Base-by-base conservation (phyloP, 2,329 filamentous ascomycete genomes). In the Aspergillus ochraceoroseus region DNA sequence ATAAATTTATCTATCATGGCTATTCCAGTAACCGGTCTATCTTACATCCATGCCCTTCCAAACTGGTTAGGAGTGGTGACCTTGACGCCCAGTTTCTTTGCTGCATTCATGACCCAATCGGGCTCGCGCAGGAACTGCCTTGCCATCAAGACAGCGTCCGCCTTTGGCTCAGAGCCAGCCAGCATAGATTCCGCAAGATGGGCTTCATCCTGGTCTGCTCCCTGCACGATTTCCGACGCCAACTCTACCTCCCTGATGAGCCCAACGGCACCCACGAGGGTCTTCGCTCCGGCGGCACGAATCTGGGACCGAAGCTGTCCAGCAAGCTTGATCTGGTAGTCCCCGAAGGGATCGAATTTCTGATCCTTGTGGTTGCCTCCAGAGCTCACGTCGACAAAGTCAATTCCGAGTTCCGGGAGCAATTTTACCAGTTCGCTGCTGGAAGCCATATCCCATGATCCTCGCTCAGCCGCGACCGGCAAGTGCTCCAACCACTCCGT, bases 401-500 rank as follows among this genome's bases (percentile, higher is more conserved):
- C 70, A 0, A 72, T 57, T 0, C 67, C 69, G 0, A 68, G 43
- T 5, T 52, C 56, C 0, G 69, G 64, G 1, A 72, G 57, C 3
- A 66, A 28, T 29, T 67, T 68, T 0, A 66, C 65, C 2, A 73
- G 52, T 26, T 54, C 44, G 12, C 67, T 58, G 2, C 65, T 66
- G 23, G 60, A 63, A 14, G 73, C 33, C 70, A 70, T 19, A 79
- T 90, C 74, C 11, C 79, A 73, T 2, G 78, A 51, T 0, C 74
- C 83, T 85, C 86, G 92, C 53, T 75, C 78, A 49, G 80, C 75
- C 7, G 71, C 66, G 13, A 71, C 61, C 23, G 70, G 72, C 1
- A 71, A 70, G 33, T 75, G 72, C 42, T 87, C 81, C 0, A 89
- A 72, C 82, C 83, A 88, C 56, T 90, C 85, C 0, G 80, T 82